Evolutionary conservation across 768 basidiomycete genomes (phyloP).

Genomic region (Serendipita sp.): DNA sequence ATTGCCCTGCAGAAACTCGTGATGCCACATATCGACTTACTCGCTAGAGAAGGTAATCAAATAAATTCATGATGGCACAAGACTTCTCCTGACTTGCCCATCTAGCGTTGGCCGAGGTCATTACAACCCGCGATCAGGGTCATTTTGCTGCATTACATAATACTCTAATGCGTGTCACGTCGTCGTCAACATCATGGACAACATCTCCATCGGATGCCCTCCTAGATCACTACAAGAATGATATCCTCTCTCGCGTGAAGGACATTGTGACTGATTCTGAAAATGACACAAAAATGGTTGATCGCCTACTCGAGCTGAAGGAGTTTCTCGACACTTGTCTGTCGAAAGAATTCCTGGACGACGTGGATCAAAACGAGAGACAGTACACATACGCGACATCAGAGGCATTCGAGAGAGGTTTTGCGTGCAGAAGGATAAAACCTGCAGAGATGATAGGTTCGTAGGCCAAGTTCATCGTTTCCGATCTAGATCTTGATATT

Average conservation of each 20-base stretch:
- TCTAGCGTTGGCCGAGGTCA: not conserved
- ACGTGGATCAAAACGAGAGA: conserved; percentile 27
- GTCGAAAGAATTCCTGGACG: conserved; percentile 35
- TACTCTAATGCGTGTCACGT: not conserved
- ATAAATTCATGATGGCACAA: not conserved
- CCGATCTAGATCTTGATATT: not conserved
- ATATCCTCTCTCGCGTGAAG: conserved; percentile 25
- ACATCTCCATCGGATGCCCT: conserved; percentile 23
- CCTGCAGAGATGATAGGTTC: conserved; percentile 70
- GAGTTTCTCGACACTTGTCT: conserved; percentile 37
- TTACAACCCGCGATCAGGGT: not conserved
- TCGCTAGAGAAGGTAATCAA: not conserved
- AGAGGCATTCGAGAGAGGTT: conserved; percentile 59
- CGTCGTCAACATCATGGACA: not conserved
- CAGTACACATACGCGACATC: conserved; percentile 46
- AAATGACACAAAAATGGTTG: conserved; percentile 65
- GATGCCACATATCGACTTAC: not conserved
- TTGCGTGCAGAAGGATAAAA: conserved; percentile 52
- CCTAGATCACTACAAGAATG: conserved; percentile 12
- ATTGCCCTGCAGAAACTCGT: not conserved
- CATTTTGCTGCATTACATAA: not conserved
- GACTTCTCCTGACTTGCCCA: not conserved
- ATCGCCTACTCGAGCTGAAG: conserved; percentile 53
- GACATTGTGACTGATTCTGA: conserved; percentile 47
- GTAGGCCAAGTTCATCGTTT: not conserved